Evolutionary conservation across 169 alveolate species (phyloP).

Genomic region (Neospora caninum): DNA sequence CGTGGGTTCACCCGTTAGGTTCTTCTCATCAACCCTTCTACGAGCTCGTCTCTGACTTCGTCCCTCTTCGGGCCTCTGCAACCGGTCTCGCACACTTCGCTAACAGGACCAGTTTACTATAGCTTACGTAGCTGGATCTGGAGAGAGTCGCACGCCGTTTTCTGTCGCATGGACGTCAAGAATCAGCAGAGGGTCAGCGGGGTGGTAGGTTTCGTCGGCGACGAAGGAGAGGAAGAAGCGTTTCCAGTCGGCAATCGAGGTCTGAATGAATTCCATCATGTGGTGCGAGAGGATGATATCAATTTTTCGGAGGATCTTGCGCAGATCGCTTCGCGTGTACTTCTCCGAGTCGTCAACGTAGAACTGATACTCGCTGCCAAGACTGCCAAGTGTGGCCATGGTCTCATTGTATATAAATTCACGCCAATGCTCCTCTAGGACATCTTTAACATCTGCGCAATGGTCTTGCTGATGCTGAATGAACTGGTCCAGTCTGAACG

Average conservation of each 20-base stretch:
- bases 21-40: too few relatives aligned
- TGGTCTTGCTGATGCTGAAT: slow-evolving; percentile 25
- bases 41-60: too few relatives aligned
- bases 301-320: neutral
- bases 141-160: neutral
- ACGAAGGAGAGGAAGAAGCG: slow-evolving; percentile 23
- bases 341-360: slow-evolving; percentile 22
- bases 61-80: too few relatives aligned
- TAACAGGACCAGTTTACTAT: too few relatives aligned
- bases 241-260: slow-evolving; percentile 34
- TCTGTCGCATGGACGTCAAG: neutral
- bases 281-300: slow-evolving; percentile 20
- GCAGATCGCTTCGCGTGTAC: neutral
- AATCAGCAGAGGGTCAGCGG: slow-evolving; percentile 5
- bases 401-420: neutral
- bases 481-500: neutral
- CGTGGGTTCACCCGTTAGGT: too few relatives aligned
- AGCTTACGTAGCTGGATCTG: slow-evolving; percentile 22
- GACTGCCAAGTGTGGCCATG: slow-evolving; percentile 1
- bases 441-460: neutral
- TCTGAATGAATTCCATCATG: neutral
- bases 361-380: neutral
- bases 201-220: neutral
- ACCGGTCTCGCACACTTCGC: too few relatives aligned
- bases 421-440: slow-evolving; percentile 22